A percentile compares a stretch with the other conserved stretches of the same genome.
These are phyloP conservation scores for Pelargonium cotyledonis DNA, from an alignment of 441 rosid species.

Conservation along the genomic window DNA sequence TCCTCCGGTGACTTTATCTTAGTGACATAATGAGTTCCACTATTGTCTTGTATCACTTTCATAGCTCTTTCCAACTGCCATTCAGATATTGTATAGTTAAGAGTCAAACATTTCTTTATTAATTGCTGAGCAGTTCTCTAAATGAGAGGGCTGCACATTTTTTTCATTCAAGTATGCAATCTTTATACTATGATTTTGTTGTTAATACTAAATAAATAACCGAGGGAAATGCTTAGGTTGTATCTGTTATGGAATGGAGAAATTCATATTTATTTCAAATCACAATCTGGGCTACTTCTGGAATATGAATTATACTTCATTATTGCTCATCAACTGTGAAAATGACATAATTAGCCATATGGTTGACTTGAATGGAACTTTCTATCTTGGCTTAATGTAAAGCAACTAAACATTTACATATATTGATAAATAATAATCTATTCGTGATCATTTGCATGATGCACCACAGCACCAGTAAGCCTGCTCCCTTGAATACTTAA, in stretches of 20 bases:
- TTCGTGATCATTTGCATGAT: not conserved
- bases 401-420: not conserved
- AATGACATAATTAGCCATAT: not conserved
- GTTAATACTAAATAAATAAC: constrained; percentile 1
- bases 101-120: not conserved
- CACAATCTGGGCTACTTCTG: not conserved
- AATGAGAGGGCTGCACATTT: not conserved
- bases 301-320: not conserved
- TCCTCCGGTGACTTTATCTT: too few relatives aligned
- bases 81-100: not conserved
- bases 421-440: not conserved
- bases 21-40: not conserved
- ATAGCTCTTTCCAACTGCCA: not conserved
- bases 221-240: not conserved
- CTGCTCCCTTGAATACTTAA: not conserved
- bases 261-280: not conserved
- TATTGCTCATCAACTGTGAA: not conserved
- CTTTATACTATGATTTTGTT: not conserved
- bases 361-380: not conserved
- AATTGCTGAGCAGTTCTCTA: not conserved
- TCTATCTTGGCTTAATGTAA: not conserved
- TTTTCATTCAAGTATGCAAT: not conserved
- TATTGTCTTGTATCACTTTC: not conserved
- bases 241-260: not conserved
- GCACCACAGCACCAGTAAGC: not conserved